Conservation (phyloP, 83 land plant genomes). For the Larix sibirica region DNA sequence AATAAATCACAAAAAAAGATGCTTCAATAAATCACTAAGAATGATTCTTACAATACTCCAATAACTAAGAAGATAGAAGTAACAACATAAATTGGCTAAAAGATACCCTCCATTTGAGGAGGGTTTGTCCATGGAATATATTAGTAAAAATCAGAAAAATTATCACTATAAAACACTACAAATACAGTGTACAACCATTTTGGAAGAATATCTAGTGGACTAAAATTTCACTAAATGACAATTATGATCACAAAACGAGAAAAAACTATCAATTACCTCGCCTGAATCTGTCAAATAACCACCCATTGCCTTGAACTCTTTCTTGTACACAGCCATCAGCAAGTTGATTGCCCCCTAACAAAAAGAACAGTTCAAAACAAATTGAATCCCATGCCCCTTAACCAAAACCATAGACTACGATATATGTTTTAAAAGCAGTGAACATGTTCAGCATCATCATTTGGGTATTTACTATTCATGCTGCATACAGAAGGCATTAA, state of each 20-base stretch:
- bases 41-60: no score
- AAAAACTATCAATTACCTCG: slow-evolving; percentile 41
- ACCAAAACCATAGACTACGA: no score
- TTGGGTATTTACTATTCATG: no score
- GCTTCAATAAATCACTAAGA: no score
- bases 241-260: neutral
- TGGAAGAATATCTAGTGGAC: neutral
- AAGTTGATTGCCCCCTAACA: slow-evolving; percentile 86
- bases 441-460: no score
- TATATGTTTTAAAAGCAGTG: no score
- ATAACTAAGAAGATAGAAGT: no score
- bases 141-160: neutral
- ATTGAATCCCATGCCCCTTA: no score
- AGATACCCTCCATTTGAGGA: no score
- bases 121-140: neutral
- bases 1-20: no score
- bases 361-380: neutral
- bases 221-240: neutral
- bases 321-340: slow-evolving; percentile 83
- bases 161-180: neutral
- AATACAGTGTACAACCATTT: neutral
- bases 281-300: slow-evolving; percentile 85
- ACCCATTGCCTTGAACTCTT: slow-evolving; percentile 75
- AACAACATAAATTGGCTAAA: no score
- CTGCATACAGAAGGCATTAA: neutral